Conservation (phyloP, 2,329 filamentous ascomycete species). For the Hypoxylon sp. region DNA sequence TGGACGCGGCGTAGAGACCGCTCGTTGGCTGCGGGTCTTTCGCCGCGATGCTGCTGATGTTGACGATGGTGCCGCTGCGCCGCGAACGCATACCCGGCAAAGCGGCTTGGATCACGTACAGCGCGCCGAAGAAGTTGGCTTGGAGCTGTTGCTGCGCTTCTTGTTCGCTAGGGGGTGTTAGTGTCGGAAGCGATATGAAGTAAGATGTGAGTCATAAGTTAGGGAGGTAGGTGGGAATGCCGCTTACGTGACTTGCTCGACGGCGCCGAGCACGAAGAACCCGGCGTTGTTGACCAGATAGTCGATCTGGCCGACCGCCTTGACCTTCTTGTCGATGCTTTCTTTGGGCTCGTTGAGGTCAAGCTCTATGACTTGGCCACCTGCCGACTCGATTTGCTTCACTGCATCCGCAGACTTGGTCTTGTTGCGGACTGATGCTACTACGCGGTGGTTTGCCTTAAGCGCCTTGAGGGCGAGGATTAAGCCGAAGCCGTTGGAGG, state of each 20-base stretch:
- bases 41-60: conserved; percentile 50
- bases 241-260: conserved; percentile 49
- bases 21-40: conserved; percentile 45
- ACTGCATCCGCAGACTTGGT: conserved; percentile 46
- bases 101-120: conserved; percentile 52
- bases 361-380: conserved; percentile 51
- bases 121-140: conserved; percentile 53
- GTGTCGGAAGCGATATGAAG: not conserved
- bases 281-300: conserved; percentile 53
- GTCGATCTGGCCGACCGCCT: conserved; percentile 50
- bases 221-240: not conserved
- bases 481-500: conserved; percentile 55
- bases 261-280: conserved; percentile 46
- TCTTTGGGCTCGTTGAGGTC: conserved; percentile 52
- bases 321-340: conserved; percentile 49
- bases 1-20: conserved; percentile 52
- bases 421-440: conserved; percentile 53
- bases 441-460: conserved; percentile 52
- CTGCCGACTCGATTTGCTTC: conserved; percentile 49
- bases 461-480: conserved; percentile 52
- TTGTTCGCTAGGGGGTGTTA: conserved; percentile 44
- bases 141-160: conserved; percentile 48
- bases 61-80: conserved; percentile 50
- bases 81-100: conserved; percentile 50
- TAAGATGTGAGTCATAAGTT: not conserved